phyloP scores from a whole-genome alignment of 371 early-diverging fungal genomes.

The Circinella umbellata region DNA sequence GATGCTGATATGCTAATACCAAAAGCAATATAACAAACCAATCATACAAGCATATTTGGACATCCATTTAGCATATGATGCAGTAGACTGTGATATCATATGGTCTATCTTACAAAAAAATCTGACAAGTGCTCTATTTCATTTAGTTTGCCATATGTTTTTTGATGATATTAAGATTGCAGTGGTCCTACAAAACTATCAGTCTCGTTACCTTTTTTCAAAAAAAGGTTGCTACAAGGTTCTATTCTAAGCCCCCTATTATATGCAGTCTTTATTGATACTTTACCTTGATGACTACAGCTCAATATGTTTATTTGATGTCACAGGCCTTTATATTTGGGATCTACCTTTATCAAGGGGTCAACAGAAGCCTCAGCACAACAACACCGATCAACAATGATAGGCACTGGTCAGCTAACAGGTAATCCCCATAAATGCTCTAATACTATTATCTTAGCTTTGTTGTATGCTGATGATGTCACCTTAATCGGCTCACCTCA shows the following conservation, averaged over 20 bases:
- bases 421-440: too few species aligned
- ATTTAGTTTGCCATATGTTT: conserved; percentile 20
- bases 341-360: neutral
- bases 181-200: conserved; percentile 9
- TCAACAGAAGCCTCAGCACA: neutral
- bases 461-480: too few species aligned
- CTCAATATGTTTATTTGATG: too few species aligned
- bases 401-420: too few species aligned
- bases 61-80: conserved; percentile 30
- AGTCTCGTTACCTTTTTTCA: conserved; percentile 16
- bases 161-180: conserved; percentile 17
- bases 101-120: conserved; percentile 10
- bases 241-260: conserved; percentile 29
- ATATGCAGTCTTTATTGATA: conserved; percentile 31
- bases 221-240: conserved; percentile 29
- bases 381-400: too few species aligned
- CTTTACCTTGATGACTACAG: conserved; percentile 20
- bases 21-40: neutral
- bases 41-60: conserved; percentile 30
- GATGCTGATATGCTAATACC: conserved; percentile 14
- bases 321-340: neutral
- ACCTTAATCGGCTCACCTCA: too few species aligned
- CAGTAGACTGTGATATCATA: conserved; percentile 19
- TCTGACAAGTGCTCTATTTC: neutral
- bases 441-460: neutral